Conservation (phyloP, 78 protist species). For the Creolimax fragrantissima region DNA sequence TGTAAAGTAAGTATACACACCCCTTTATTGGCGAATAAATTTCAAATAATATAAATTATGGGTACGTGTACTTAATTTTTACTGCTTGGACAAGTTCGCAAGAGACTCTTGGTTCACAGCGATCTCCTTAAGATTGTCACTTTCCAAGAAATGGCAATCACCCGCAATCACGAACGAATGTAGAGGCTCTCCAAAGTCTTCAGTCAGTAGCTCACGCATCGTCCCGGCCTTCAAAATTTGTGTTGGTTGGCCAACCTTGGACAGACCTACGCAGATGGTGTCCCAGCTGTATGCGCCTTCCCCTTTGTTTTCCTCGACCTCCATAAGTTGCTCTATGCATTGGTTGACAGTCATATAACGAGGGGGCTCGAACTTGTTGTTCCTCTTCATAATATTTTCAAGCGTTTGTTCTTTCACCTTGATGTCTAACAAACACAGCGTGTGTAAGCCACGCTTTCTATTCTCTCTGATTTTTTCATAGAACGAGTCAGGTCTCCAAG, state of each 20-base stretch:
- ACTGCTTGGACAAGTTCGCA: neutral
- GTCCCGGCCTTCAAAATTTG: neutral
- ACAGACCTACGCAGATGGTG: neutral
- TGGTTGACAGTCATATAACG: conserved; percentile 92
- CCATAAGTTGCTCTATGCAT: conserved; percentile 65
- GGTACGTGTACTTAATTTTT: too few relatives aligned
- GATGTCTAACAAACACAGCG: conserved; percentile 93
- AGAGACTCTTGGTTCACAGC: neutral
- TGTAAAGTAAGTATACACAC: too few relatives aligned
- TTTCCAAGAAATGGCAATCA: neutral
- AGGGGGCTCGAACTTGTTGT: conserved; percentile 91
- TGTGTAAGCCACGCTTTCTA: conserved; percentile 81
- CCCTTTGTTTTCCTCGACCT: neutral
- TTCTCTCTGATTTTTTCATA: conserved; percentile 77
- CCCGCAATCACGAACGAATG: conserved; percentile 5
- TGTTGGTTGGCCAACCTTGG: neutral
- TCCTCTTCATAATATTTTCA: conserved; percentile 74
- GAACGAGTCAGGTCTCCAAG: conserved; percentile 86
- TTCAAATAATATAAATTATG: too few relatives aligned
- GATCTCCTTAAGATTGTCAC: neutral
- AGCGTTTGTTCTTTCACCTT: conserved; percentile 87
- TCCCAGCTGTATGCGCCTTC: neutral
- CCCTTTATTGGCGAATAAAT: too few relatives aligned
- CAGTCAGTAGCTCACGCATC: neutral
- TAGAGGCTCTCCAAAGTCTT: conserved; percentile 10